Conservation (phyloP, 1,284 basidiomycete species). For the Stygiomarasmius scandens region DNA sequence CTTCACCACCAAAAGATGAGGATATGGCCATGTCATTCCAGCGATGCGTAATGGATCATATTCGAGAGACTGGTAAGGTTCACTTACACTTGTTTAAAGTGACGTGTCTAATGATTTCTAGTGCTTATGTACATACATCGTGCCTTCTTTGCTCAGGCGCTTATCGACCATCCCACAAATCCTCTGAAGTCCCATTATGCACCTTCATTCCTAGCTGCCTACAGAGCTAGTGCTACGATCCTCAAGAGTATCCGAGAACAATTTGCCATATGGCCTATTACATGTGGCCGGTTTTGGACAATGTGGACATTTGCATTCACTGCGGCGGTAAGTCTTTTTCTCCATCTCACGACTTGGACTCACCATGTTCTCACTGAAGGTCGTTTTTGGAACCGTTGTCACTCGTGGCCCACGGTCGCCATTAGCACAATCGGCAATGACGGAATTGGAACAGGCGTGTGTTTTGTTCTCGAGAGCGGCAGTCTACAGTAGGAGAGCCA, state of each 20-base stretch:
- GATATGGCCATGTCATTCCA: constrained; percentile 47
- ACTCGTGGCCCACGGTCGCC: constrained; percentile 63
- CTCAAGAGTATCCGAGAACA: constrained; percentile 59
- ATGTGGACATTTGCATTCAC: constrained; percentile 72
- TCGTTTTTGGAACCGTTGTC: constrained; percentile 70
- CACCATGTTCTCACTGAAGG: too few species aligned
- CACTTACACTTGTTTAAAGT: constrained; percentile 9
- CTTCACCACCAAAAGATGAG: constrained; percentile 10
- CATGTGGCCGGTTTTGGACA: constrained; percentile 57
- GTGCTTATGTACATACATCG: constrained; percentile 72
- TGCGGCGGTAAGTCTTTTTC: constrained; percentile 49
- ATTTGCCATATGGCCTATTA: constrained; percentile 52
- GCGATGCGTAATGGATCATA: constrained; percentile 53
- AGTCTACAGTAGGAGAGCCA: constrained; percentile 54
- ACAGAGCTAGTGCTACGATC: constrained; percentile 57
- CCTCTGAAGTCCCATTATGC: constrained; percentile 62
- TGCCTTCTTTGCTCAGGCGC: constrained; percentile 70
- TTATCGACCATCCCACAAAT: constrained; percentile 62
- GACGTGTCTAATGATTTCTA: constrained; percentile 26
- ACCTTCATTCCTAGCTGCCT: constrained; percentile 67
- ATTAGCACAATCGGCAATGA: constrained; percentile 59
- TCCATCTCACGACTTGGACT: not conserved
- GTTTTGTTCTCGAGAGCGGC: constrained; percentile 60
- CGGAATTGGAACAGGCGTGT: constrained; percentile 64
- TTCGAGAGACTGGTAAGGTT: constrained; percentile 58